These are phyloP conservation scores for Boletales sp. DNA, from an alignment of 768 basidiomycete species.

Conservation along the genomic window DNA sequence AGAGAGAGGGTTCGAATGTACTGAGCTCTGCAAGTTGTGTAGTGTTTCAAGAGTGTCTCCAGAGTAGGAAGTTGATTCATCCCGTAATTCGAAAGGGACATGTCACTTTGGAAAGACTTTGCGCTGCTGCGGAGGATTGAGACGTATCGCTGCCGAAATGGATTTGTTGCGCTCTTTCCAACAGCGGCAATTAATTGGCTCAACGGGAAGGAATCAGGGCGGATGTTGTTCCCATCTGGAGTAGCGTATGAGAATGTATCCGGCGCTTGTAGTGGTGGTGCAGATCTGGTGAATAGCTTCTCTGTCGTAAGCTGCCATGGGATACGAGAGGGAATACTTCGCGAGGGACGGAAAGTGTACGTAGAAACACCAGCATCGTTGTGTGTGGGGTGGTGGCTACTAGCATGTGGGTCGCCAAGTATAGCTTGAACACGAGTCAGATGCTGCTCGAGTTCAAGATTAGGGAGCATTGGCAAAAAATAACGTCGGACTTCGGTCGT, in stretches of 20 bases:
- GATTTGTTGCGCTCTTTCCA: not conserved
- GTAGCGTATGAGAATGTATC: not conserved
- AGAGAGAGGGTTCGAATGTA: not conserved
- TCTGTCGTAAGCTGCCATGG: not conserved
- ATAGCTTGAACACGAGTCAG: not conserved
- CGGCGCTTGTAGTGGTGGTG: not conserved
- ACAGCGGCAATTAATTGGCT: slow-evolving; percentile 1
- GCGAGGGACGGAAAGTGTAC: not conserved
- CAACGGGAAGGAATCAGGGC: not conserved
- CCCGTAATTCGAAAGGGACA: not conserved
- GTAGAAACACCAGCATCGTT: not conserved
- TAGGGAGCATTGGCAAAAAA: not conserved
- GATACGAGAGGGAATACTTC: not conserved
- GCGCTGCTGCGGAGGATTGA: too few relatives aligned
- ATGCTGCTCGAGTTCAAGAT: not conserved
- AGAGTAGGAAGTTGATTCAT: not conserved
- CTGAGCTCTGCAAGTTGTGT: not conserved
- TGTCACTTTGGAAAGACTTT: not conserved
- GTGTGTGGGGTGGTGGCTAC: not conserved
- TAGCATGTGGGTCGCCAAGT: not conserved
- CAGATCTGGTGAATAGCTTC: slow-evolving; percentile 1
- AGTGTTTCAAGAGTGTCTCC: not conserved
- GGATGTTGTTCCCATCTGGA: not conserved
- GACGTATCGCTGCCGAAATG: not conserved
- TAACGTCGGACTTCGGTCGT: not conserved